Evolutionary conservation across 179 eudicot genomes (phyloP).

Genomic region (Patellifolia procumbens): DNA sequence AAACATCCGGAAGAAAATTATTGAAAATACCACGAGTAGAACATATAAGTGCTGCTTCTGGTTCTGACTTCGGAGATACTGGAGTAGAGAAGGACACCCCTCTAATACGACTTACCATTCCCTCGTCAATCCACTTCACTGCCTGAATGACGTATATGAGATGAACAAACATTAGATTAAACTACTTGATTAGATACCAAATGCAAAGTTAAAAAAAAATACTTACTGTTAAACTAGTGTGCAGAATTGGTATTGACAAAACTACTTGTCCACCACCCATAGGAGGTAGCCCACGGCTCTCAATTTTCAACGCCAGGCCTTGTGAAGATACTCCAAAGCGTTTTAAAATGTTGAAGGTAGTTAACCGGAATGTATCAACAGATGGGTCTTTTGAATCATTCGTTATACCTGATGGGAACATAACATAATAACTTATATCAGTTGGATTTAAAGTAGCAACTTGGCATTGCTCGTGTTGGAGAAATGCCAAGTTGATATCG

Average conservation of each 20-base stretch:
- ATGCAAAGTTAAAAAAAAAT: no score
- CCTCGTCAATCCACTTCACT: constrained; percentile 81
- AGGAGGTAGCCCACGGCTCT: constrained; percentile 85
- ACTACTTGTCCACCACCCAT: constrained; percentile 84
- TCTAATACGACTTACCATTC: constrained; percentile 90
- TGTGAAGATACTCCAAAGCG: constrained; percentile 83
- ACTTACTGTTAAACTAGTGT: constrained; percentile 56
- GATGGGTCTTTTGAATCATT: constrained; percentile 87
- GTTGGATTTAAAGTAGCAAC: no score
- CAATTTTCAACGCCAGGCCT: constrained; percentile 79
- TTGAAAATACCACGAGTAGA: constrained; percentile 89
- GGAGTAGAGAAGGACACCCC: constrained; percentile 74
- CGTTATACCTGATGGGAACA: constrained; percentile 63
- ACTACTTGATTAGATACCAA: no score
- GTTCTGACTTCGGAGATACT: no score
- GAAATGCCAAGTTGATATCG: no score
- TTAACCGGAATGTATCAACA: constrained; percentile 74
- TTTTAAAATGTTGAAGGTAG: constrained; percentile 65
- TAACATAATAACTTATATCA: neutral
- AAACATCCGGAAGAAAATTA: constrained; percentile 79
- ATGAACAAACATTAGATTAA: no score
- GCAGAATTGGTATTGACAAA: constrained; percentile 72
- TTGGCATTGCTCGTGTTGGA: no score
- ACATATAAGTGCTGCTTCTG: constrained; percentile 71
- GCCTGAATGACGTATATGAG: constrained; percentile 45